Conservation (phyloP, 2,329 filamentous ascomycete species). For the Pseudocercospora musae region DNA sequence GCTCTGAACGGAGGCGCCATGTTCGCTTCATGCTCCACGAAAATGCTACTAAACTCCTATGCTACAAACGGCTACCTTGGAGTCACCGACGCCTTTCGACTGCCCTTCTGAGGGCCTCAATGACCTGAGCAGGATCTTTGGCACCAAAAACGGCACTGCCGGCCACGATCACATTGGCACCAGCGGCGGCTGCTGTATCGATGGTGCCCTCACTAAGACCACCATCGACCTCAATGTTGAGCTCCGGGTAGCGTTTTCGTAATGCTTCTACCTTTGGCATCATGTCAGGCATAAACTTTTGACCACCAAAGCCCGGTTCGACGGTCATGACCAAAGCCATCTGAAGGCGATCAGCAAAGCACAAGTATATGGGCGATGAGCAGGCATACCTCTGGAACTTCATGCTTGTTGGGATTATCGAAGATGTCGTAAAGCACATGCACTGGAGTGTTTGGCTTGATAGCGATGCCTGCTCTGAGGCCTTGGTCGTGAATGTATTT, state of each 20-base stretch:
- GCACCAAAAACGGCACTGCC: conserved; percentile 95
- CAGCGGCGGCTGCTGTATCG: conserved; percentile 88
- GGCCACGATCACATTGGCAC: conserved; percentile 96
- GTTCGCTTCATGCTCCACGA: neutral
- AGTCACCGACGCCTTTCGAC: conserved; percentile 62
- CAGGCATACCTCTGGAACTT: conserved; percentile 83
- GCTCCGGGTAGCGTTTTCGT: conserved; percentile 76
- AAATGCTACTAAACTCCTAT: neutral
- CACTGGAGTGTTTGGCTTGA: conserved; percentile 88
- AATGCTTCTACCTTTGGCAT: conserved; percentile 88
- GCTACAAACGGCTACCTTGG: conserved; percentile 20
- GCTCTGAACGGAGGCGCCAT: neutral
- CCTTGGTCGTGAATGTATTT: conserved; percentile 85
- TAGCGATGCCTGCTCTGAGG: conserved; percentile 87
- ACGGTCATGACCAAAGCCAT: conserved; percentile 99
- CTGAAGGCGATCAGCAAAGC: conserved; percentile 45
- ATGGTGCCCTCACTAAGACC: conserved; percentile 86
- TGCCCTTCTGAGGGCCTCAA: conserved; percentile 71
- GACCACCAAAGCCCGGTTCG: conserved; percentile 92
- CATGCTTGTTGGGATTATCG: conserved; percentile 66
- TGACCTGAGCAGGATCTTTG: conserved; percentile 81
- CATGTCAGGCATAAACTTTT: conserved; percentile 97
- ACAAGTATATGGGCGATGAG: neutral
- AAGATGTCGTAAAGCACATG: conserved; percentile 91
- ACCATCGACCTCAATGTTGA: conserved; percentile 97